Evolutionary conservation across 1,284 basidiomycete species (phyloP).

Genomic region (Ceratobasidium papillatum): DNA sequence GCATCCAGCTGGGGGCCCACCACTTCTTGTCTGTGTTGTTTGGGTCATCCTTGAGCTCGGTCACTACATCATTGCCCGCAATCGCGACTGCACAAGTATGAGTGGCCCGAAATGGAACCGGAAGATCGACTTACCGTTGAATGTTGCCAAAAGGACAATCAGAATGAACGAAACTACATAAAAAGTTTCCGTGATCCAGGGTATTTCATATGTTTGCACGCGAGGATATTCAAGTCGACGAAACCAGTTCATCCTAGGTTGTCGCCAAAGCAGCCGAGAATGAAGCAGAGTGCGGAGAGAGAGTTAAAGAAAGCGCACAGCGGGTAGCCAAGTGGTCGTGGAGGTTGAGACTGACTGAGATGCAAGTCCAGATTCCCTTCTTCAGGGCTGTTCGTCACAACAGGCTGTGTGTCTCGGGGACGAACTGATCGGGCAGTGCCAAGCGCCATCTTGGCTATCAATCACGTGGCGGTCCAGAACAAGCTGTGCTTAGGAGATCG

Average conservation of each 20-base stretch:
- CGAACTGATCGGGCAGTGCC: constrained; percentile 9
- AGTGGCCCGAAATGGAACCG: not conserved
- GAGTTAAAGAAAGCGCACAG: not conserved
- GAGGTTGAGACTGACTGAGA: not conserved
- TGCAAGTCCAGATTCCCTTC: not conserved
- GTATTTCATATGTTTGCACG: constrained; percentile 29
- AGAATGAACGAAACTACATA: constrained; percentile 24
- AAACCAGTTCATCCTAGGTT: constrained; percentile 3
- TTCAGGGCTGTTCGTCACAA: not conserved
- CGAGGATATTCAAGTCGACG: constrained; percentile 27
- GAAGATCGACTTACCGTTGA: constrained; percentile 8
- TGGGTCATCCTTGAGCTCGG: constrained; percentile 35
- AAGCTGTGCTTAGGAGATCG: not conserved
- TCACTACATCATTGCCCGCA: constrained; percentile 35
- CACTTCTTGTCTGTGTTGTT: constrained; percentile 30
- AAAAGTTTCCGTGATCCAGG: constrained; percentile 27
- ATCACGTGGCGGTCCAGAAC: not conserved
- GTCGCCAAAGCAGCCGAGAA: not conserved
- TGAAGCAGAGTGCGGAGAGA: not conserved
- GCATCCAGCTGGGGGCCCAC: constrained; percentile 37
- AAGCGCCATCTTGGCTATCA: not conserved
- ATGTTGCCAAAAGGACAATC: not conserved
- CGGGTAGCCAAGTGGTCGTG: not conserved
- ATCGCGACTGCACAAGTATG: constrained; percentile 7
- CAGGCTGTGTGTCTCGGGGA: not conserved